Evolutionary conservation across 352 stramenopile genomes (phyloP), one percentile per base, ranked within the genome.

Genomic region (Ochromonadaceae sp.): DNA sequence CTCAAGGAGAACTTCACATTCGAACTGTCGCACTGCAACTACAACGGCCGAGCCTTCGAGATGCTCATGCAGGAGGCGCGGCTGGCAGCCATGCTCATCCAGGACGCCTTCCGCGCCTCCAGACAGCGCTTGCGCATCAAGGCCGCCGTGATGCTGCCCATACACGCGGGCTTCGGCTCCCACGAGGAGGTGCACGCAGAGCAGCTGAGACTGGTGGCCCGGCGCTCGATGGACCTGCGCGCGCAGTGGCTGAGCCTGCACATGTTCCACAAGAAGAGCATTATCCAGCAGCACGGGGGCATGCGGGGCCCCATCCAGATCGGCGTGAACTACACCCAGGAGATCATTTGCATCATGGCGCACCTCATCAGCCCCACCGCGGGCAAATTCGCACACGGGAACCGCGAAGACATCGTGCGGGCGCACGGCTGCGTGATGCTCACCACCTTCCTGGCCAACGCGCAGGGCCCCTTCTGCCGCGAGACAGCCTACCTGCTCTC

Each of bases 21-120:
- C 10, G 52, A 61, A 22, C 36, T 61, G 25, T 61, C 52, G 22
- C 44, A 61, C 48, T 49, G 10, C 10, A 61, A 61, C 12, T 61
- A 38, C 36, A 31, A 10, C 25, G 34, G 34, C 12, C 20, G 17
- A 56, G 10, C 32, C 32, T 12, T 47, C 10, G 52, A 61, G 10
- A 61, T 61, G 52, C 36, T 61, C n/a, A 31, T 61, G 25, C 14
- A 38, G n/a, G 52, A 61, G 25, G 52, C 52, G 4, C 30, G 36
- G 25, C 30, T 61, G 10, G 52, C 52, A 22, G 52, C 52, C 4
- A 53, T 49, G 9, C 35, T 61, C 20, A 61, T 61, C 48, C 52
- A 61, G 36, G 36, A 61, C 36, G 48, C 52, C 17, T 61, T 56
- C 25, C 10, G 52, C 34, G 20, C 52, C 34, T 17, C n/a, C n/a